phyloP scores from a whole-genome alignment of 2,329 filamentous ascomycete species.

The Aureobasidium sp. region DNA sequence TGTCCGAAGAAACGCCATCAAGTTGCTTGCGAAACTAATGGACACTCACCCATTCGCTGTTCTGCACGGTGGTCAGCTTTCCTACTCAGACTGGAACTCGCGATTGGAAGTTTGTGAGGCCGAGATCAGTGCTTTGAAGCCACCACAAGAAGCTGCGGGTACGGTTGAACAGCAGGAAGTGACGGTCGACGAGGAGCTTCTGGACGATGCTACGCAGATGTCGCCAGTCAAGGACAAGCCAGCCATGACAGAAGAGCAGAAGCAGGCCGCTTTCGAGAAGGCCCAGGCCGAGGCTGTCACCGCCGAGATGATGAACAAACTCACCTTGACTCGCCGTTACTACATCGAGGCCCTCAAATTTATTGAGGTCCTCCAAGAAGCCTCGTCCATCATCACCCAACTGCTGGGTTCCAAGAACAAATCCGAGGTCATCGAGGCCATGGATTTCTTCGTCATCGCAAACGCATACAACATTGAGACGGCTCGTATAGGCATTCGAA shows the following conservation, averaged over 20 bases:
- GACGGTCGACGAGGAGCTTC: conserved; percentile 66
- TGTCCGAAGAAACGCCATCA: conserved; percentile 90
- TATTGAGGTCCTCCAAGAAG: conserved; percentile 81
- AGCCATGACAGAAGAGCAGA: conserved; percentile 72
- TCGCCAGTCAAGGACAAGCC: conserved; percentile 54
- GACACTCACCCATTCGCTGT: conserved; percentile 91
- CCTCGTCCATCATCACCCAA: conserved; percentile 74
- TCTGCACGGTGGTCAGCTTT: conserved; percentile 81
- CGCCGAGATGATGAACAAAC: conserved; percentile 76
- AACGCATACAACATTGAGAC: conserved; percentile 96
- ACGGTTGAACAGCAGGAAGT: conserved; percentile 58
- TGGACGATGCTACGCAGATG: conserved; percentile 83
- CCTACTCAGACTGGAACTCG: conserved; percentile 75
- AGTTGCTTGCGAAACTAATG: conserved; percentile 77
- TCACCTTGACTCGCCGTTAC: conserved; percentile 82
- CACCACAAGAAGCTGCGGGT: conserved; percentile 68
- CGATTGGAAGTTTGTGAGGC: conserved; percentile 75
- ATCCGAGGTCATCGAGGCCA: conserved; percentile 96
- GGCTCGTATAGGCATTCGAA: conserved; percentile 82
- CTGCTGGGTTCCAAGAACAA: conserved; percentile 93
- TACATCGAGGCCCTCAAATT: conserved; percentile 91
- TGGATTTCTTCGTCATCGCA: conserved; percentile 94
- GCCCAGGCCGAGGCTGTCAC: conserved; percentile 82
- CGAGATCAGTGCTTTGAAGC: conserved; percentile 73
- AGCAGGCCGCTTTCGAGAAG: conserved; percentile 65